These are phyloP conservation scores for Cadophora luteo-olivacea DNA, from an alignment of 2,329 filamentous ascomycete species.

Conservation along the genomic window DNA sequence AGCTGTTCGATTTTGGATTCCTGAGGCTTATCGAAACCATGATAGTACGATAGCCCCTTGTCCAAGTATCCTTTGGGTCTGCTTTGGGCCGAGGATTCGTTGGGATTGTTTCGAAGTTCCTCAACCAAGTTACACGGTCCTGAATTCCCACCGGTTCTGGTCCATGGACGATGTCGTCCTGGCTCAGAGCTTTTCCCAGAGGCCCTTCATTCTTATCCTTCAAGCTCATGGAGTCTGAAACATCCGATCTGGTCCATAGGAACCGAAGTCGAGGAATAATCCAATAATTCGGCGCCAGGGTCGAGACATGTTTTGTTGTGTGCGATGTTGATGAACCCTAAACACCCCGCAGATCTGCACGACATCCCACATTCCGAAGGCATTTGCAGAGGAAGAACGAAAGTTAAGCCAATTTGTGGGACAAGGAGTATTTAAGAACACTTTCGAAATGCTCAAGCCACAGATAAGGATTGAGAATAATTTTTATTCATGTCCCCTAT, in stretches of 20 bases:
- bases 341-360: not conserved
- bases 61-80: no score
- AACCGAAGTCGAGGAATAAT: not conserved
- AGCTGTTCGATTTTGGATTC: no score
- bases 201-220: not conserved
- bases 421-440: conserved; percentile 28
- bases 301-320: not conserved
- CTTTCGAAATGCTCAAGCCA: conserved; percentile 22
- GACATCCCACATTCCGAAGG: not conserved
- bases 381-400: not conserved
- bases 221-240: not conserved
- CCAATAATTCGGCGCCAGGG: not conserved
- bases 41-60: no score
- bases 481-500: conserved; percentile 22
- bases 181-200: not conserved
- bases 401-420: conserved; percentile 6
- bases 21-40: no score
- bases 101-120: no score
- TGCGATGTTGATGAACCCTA: conserved; percentile 1
- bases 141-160: no score
- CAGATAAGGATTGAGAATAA: conserved; percentile 33
- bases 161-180: not conserved
- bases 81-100: no score
- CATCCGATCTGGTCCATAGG: not conserved
- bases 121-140: no score